phyloP scores from a whole-genome alignment of 352 stramenopile species.

The Globisporangium okanoganense region DNA sequence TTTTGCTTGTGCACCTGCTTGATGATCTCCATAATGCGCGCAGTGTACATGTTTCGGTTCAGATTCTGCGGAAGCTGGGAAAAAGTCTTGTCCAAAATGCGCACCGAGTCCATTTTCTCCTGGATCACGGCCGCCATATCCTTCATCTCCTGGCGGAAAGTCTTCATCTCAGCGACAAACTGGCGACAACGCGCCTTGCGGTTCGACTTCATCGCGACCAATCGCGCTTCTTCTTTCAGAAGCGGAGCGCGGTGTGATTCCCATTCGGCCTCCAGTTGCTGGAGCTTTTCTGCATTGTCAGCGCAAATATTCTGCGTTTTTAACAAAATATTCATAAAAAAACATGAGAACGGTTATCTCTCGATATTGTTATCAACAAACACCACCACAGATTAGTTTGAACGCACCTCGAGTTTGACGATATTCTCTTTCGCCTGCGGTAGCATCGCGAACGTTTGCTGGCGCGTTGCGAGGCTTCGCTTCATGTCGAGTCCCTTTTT shows the following conservation, averaged over 20 bases:
- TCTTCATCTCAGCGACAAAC: conserved; percentile 68
- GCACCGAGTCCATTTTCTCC: conserved; percentile 60
- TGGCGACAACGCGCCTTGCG: conserved; percentile 50
- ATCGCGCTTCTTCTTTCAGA: conserved; percentile 36
- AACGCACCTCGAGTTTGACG: conserved; percentile 48
- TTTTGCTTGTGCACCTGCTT: conserved; percentile 89
- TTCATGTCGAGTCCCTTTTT: conserved; percentile 29
- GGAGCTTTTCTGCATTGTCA: conserved; percentile 46
- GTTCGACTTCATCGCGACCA: conserved; percentile 41
- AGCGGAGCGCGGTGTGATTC: conserved; percentile 41
- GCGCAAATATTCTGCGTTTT: conserved; percentile 42
- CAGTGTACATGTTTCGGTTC: conserved; percentile 82
- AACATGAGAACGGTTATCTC: neutral
- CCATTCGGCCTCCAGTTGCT: conserved; percentile 50
- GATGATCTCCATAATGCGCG: conserved; percentile 90
- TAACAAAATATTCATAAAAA: neutral
- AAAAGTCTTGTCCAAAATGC: conserved; percentile 52
- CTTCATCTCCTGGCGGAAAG: conserved; percentile 58
- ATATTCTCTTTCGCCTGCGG: conserved; percentile 67
- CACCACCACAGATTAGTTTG: neutral
- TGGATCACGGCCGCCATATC: conserved; percentile 59
- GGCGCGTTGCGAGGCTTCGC: conserved; percentile 41
- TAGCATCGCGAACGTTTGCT: conserved; percentile 59
- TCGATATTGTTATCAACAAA: neutral
- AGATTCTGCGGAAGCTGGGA: conserved; percentile 41